Base-by-base conservation (phyloP, 2,329 filamentous ascomycete genomes). In the Dactylellina parvicollis region DNA sequence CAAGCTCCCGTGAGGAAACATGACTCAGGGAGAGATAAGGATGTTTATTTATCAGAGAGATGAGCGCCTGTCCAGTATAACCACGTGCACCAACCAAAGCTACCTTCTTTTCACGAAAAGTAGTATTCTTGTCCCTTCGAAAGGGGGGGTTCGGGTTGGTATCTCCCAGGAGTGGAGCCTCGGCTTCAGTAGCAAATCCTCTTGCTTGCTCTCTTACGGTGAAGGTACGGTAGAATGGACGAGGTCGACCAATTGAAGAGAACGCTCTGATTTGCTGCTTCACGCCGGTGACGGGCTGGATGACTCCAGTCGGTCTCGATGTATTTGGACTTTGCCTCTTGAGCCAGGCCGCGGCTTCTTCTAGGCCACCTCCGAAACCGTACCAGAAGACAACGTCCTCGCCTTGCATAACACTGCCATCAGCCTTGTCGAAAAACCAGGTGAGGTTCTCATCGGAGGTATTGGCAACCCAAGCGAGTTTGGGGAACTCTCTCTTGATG, bases 401-500 rank as follows among this genome's bases (percentile, higher is more conserved):
- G 77, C 92, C 88, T 64, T 89, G 88, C 75, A 90, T 92, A 78
- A 97, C 86, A 81, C 92, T 96, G 65, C 95, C 94, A 77, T 97
- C 92, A 8, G 94, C 90, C 85, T 96, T 96, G 82, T 96, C 93
- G 77, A 96, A 96, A 85, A 98, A 97, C 95, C 94, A 98, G 9
- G 92, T 93, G 78, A 98, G 84, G 81, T 98, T 97, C 85, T 98
- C 94, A 78, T 98, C 93, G 77, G 96, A 90, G 79, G 93, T 90
- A 83, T 91, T 94, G 73, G 97, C 94, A n/a, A 92, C 96, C 94
- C 93, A 99, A 75, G 92, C 90, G 76, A 98, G 85, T 82, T 90
- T 92, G 62, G 92, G 89, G 81, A 93, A 90, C 79, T 97, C 94
- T 82, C 96, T 96, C 85, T 94, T 96, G 80, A 98, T 91, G 75